Base-by-base conservation (phyloP, 2,329 filamentous ascomycete species). In the Lasiodiplodia sp. region DNA sequence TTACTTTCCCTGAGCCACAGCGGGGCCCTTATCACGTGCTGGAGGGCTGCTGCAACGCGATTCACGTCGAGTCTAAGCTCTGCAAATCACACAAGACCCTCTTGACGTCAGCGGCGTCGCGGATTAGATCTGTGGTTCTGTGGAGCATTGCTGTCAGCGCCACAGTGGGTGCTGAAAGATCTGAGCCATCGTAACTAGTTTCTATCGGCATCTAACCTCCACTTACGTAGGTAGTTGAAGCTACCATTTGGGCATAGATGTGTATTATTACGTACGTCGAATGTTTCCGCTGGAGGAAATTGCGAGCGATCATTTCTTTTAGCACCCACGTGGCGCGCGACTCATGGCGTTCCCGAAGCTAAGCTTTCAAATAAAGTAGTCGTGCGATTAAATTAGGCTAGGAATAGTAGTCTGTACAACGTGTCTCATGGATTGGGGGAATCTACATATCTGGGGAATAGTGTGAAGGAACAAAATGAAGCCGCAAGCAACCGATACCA, bases 361-460 rank as follows among this genome's bases (percentile, higher is more conserved):
- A 11, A 21, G n/a, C 10, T 21, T n/a, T 21, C 18, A 56, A n/a
- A 5, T 28, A 37, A 8, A 8, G 38, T 44, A 6, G 38, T 23
- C 23, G 23, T 37, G 49, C 16, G n/a, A 49, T 49, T 51, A 34
- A 63, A 51, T 49, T 51, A 63, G 23, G n/a, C 21, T 57, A 25
- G 34, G 34, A 58, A 23, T 58, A 56, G 18, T 37, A 21, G 18
- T 18, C 14, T 37, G 18, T 51, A 21, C 58, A 49, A n/a, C 58
- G 58, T 63, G 44, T 63, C 58, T 63, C 58, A 23, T 63, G 55
- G 18, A 47, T 21, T 47, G 18, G 58, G 57, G 58, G 58, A 63
- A 63, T 63, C 58, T 63, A 51, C 58, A 63, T 63, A n/a, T 49
- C 58, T 49, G 23, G 57, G 38, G 57, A 62, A 62, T 25, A 49